phyloP scores from a whole-genome alignment of 768 basidiomycete species.

The Amanita rubescens region DNA sequence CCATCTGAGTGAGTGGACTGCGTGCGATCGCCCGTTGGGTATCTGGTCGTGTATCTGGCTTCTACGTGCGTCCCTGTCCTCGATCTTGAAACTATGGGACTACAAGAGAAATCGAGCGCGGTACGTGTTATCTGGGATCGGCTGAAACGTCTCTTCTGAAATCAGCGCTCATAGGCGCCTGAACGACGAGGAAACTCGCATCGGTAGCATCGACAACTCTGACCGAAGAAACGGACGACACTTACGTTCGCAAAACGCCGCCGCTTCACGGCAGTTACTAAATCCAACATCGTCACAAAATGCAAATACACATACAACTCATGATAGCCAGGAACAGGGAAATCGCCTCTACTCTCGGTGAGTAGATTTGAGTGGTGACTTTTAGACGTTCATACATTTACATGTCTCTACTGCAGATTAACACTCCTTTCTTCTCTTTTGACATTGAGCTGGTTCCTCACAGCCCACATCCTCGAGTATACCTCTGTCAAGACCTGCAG shows the following conservation, averaged over 20 bases:
- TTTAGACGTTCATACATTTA: no score
- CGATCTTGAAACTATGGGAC: constrained; percentile 42
- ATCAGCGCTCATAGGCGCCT: not conserved
- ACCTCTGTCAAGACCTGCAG: constrained; percentile 72
- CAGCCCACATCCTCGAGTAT: constrained; percentile 73
- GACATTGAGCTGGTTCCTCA: constrained; percentile 78
- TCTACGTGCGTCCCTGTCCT: constrained; percentile 35
- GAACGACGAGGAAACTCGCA: constrained; percentile 1
- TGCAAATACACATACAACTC: not conserved
- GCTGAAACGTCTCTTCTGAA: not conserved
- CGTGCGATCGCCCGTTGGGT: constrained; percentile 48
- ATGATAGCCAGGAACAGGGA: not conserved
- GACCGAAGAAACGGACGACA: not conserved
- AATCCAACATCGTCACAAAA: not conserved
- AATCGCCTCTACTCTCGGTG: constrained; percentile 31
- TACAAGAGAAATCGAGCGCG: constrained; percentile 28
- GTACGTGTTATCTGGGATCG: constrained; percentile 16
- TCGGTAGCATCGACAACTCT: not conserved
- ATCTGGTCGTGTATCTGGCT: constrained; percentile 53
- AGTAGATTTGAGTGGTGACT: constrained; percentile 16
- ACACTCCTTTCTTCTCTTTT: constrained; percentile 60
- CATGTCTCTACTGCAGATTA: constrained; percentile 31
- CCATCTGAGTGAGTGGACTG: constrained; percentile 38
- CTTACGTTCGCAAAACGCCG: not conserved
- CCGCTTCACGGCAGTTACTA: not conserved